Percentiles rank a stretch among this genome's conserved stretches.
Conservation (phyloP, 176 grass and related monocot genomes). For the Oryza meyeriana region DNA sequence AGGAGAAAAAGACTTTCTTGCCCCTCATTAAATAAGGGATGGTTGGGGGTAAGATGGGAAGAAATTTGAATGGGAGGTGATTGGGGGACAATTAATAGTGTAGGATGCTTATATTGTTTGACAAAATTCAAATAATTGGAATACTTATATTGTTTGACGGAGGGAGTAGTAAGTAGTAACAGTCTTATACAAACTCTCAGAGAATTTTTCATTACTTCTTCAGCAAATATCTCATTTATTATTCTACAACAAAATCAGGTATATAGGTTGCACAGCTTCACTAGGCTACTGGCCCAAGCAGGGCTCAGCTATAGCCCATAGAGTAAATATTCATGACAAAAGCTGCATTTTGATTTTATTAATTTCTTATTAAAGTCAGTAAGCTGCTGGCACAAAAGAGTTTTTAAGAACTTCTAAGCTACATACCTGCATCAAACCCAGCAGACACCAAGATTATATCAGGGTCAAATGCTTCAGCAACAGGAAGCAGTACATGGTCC, state of each 20-base stretch:
- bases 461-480: constrained; percentile 66
- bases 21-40: no score
- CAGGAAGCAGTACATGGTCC: constrained; percentile 84
- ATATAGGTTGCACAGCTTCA: neutral
- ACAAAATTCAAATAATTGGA: no score
- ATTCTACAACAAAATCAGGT: constrained; percentile 18
- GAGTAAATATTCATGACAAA: constrained; percentile 14
- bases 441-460: constrained; percentile 89
- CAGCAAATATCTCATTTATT: constrained; percentile 1
- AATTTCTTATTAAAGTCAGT: neutral
- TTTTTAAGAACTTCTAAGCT: neutral
- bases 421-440: constrained; percentile 91
- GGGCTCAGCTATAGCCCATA: neutral
- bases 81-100: no score
- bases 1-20: no score
- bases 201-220: neutral
- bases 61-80: no score
- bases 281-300: neutral
- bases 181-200: neutral
- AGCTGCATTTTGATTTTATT: constrained; percentile 25
- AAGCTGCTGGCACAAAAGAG: neutral
- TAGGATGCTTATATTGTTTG: no score
- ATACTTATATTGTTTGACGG: no score
- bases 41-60: no score
- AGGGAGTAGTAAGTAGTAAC: no score